These are phyloP conservation scores for Naegleria lovaniensis DNA, from an alignment of 208 protist species.

Conservation along the genomic window DNA sequence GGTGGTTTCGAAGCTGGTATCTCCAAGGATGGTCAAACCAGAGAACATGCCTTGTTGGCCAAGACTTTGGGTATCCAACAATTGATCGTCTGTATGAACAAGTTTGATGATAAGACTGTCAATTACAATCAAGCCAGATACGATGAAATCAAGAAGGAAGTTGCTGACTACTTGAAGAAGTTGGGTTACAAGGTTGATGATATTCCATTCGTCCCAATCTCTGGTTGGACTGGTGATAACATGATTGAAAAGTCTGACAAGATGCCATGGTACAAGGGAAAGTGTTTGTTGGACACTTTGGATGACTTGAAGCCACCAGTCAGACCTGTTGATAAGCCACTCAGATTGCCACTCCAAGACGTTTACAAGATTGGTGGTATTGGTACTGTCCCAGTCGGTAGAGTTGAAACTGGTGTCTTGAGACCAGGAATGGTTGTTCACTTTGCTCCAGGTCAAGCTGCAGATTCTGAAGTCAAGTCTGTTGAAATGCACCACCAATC, in stretches of 20 bases:
- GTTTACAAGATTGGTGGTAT: constrained; percentile 93
- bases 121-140: constrained; percentile 78
- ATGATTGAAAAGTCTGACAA: constrained; percentile 71
- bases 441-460: constrained; percentile 47
- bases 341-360: constrained; percentile 86
- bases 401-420: constrained; percentile 63
- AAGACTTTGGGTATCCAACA: constrained; percentile 76
- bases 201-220: constrained; percentile 84
- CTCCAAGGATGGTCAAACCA: constrained; percentile 78
- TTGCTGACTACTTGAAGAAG: constrained; percentile 67
- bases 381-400: constrained; percentile 89
- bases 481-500: constrained; percentile 49
- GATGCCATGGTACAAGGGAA: constrained; percentile 83
- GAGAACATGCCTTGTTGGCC: constrained; percentile 77
- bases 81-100: constrained; percentile 80
- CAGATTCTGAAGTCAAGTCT: constrained; percentile 43
- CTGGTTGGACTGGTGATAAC: constrained; percentile 90
- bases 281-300: constrained; percentile 78
- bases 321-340: constrained; percentile 81
- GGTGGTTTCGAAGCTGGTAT: constrained; percentile 87
- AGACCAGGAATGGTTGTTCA: constrained; percentile 44
- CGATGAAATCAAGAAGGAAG: constrained; percentile 70
- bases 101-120: constrained; percentile 72
- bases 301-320: constrained; percentile 70
- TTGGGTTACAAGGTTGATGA: constrained; percentile 62